Percentiles rank a stretch among this genome's conserved stretches.
Evolutionary conservation across 371 early-diverging fungal genomes (phyloP).

Genomic region (Rhizopus stolonifer): DNA sequence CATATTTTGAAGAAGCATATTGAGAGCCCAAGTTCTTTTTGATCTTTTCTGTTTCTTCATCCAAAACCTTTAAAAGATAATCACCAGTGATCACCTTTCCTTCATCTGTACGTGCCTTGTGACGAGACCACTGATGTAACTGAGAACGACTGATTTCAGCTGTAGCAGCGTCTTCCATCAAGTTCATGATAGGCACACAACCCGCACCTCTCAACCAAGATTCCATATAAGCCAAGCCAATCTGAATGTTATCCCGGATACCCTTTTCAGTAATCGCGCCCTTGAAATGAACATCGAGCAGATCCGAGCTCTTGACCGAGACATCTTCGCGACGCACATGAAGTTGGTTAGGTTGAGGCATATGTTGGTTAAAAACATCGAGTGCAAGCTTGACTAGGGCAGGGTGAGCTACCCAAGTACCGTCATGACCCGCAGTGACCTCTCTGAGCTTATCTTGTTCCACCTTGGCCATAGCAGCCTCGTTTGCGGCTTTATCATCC

Average conservation of each 20-base stretch:
- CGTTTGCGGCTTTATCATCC: slow-evolving; percentile 82
- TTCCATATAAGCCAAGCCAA: slow-evolving; percentile 92
- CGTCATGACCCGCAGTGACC: slow-evolving; percentile 92
- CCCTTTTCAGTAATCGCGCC: slow-evolving; percentile 88
- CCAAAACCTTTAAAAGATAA: slow-evolving; percentile 72
- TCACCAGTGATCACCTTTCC: slow-evolving; percentile 78
- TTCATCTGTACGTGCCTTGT: slow-evolving; percentile 78
- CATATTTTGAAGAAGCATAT: slow-evolving; percentile 67
- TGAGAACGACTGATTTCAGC: slow-evolving; percentile 97
- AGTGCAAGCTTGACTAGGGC: slow-evolving; percentile 87
- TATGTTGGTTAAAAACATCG: slow-evolving; percentile 88
- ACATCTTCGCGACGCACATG: slow-evolving; percentile 90
- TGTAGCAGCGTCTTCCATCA: slow-evolving; percentile 69
- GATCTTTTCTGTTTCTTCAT: slow-evolving; percentile 81
- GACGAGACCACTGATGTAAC: slow-evolving; percentile 95
- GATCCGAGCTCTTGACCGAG: slow-evolving; percentile 75
- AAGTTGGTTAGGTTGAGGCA: slow-evolving; percentile 96
- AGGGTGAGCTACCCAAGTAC: slow-evolving; percentile 98
- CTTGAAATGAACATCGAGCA: slow-evolving; percentile 78
- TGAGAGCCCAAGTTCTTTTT: slow-evolving; percentile 61
- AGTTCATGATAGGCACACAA: slow-evolving; percentile 87
- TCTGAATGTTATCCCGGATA: slow-evolving; percentile 87
- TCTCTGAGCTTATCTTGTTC: slow-evolving; percentile 92
- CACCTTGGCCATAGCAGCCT: slow-evolving; percentile 91
- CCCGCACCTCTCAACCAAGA: slow-evolving; percentile 94